Evolutionary conservation across 225 moss, liverwort and hornwort species (phyloP), one percentile per base, ranked within the genome.

Genomic region (Pleurozium schreberi): DNA sequence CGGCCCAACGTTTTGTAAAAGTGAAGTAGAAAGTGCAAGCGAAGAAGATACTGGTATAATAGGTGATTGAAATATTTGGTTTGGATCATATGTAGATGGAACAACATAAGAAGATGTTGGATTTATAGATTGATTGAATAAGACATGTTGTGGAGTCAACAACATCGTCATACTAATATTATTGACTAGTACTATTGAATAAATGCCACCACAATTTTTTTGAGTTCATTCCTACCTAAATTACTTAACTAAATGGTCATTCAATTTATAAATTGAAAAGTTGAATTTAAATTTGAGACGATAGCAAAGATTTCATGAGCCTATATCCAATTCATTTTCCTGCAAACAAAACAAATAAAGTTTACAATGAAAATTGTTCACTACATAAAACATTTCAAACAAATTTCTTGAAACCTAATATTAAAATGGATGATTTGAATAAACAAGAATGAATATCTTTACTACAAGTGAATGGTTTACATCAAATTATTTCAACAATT

Each of bases 131-230:
- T 88, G 85, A 73, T 88, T 87, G 33, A 66, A 80, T 55, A 86
- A 87, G 2, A 83, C 70, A 81, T 84, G 58, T 66, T 94, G 91
- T 64, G 89, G 87, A 87, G 33, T 89, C 62, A 91, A 65, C 60
- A 94, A 65, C 89, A 90, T 92, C 10, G 80, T 93, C 90, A 94
- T 92, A 78, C 68, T 92, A 81, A 64, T 61, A 63, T 58, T 85
- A 10, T 82, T 11, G 66, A 61, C 4, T 50, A 8, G 22, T 14
- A 50, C 36, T 75, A 43, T 45, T 25, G 5, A 19, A 81, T 27
- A n/a, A 65, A 67, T 27, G 81, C 19, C 43, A 19, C 34, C 2
- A 81, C 7, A 87, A 11, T 30, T 66, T 17, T 45, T 10, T 74
- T 84, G n/a, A 80, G 47, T 52, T 92, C 75, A 90, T 90, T 75